A percentile compares a stretch with the other conserved stretches of the same genome.
phyloP scores from a whole-genome alignment of 1,284 basidiomycete genomes.

The Blastosporella zonata region DNA sequence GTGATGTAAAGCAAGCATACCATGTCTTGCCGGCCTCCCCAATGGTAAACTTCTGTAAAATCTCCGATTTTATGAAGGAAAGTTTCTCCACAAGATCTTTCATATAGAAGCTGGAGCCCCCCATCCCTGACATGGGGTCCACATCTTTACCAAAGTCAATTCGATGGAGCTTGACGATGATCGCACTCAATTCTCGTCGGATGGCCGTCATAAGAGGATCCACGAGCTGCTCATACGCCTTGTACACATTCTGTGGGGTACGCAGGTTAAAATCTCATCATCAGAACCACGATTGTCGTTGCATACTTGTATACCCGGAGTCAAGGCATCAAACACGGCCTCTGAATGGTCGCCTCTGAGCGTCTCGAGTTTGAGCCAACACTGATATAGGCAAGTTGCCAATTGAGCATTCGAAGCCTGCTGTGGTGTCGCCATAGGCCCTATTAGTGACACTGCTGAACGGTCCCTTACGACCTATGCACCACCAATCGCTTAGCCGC shows the following conservation, averaged over 20 bases:
- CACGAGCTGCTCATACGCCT: constrained; percentile 59
- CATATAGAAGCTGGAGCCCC: constrained; percentile 81
- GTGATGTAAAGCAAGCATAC: constrained; percentile 40
- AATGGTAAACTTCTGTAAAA: constrained; percentile 68
- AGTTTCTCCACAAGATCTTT: constrained; percentile 88
- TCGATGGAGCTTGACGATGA: constrained; percentile 79
- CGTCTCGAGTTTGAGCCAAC: constrained; percentile 66
- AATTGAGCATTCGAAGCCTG: constrained; percentile 76
- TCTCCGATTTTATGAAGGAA: constrained; percentile 71
- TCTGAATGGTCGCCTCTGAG: constrained; percentile 72
- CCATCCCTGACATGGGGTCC: constrained; percentile 62
- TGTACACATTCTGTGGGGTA: constrained; percentile 50
- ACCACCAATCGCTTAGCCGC: background rate
- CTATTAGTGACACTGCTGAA: constrained; percentile 70
- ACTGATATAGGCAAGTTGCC: constrained; percentile 76
- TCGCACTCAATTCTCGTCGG: constrained; percentile 73
- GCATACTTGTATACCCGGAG: constrained; percentile 58
- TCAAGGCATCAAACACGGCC: constrained; percentile 57
- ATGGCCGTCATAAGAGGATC: constrained; percentile 74
- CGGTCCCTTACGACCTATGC: constrained; percentile 73
- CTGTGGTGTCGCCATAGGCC: constrained; percentile 74
- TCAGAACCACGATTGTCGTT: constrained; percentile 20
- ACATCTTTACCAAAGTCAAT: constrained; percentile 74
- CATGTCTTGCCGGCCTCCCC: constrained; percentile 71
- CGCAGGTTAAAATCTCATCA: background rate